Evolutionary conservation across 768 basidiomycete genomes (phyloP), one percentile per base, ranked within the genome.

Genomic region (Podaxis sp.): DNA sequence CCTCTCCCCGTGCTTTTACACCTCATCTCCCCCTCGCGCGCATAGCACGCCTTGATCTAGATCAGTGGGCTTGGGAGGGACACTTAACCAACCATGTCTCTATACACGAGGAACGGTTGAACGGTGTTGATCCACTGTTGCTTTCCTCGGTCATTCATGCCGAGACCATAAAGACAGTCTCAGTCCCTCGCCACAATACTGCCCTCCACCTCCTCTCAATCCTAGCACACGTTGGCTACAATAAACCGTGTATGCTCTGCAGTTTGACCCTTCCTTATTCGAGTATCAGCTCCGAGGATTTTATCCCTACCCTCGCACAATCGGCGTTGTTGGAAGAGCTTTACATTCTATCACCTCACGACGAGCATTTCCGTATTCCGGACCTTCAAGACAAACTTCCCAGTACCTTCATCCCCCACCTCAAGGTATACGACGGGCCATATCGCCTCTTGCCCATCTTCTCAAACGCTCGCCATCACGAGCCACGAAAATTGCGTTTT

Each of bases 1-100:
- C 56, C 0, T 53, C 63, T 44, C 40, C 19, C n/a, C 33, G 2
- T 52, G 38, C 24, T n/a, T n/a, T 5, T 2, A 15, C 22, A 17
- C 5, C 30, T 30, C 7, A 30, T 30, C 30, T 30, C 28, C 65
- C 67, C 2, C 65, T 73, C 15, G 56, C 52, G 12, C 57, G 15
- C 40, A 61, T 77, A 52, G 52, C 48, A 9, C 68, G 72, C 42
- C 70, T 77, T 15, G 74, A 75, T 61, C 61, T 77, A 22, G 76
- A 77, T 59, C 75, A 77, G 30, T 77, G 75, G 75, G 73, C 75
- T 33, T 77, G 76, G 76, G 71, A 74, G 57, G 76, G 75, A 7
- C 66, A 68, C 19, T 59, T 68, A 52, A 74, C 76, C 3, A 73
- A 76, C 39, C 72, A 73, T 52, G 72, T 74, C 15, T 76, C 75